Base-by-base conservation (phyloP, 208 protist species). In the Leishmania mexicana region DNA sequence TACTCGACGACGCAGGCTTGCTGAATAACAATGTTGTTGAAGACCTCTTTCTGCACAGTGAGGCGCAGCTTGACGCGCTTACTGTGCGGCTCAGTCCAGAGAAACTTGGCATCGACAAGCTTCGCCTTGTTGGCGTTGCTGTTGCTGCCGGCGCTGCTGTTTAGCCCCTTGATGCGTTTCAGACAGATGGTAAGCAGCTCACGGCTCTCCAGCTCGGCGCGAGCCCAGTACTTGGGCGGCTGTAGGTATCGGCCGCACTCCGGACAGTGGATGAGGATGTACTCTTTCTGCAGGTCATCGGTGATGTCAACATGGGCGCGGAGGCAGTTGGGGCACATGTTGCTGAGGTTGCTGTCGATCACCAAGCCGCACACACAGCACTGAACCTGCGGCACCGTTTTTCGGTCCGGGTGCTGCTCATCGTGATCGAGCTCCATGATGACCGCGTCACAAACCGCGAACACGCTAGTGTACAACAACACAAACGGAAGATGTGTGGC, bases 61-160 rank as follows among this genome's bases (percentile, higher is more conserved):
- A 99, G 85, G 85, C 99, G 99, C 42, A 99, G 90, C 84, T 99
- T 99, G 47, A 99, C 79, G 31, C 99, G 92, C 86, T 95, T 98
- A 74, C 98, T 99, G 91, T 99, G 99, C 35, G 99, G 99, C 90
- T 99, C 99, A 3, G 99, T 99, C 99, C 99, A 99, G 28, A 99
- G 85, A 84, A 99, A 99, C 51, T 92, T 94, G 6, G 99, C 99
- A 91, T 99, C 99, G 0, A 99, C 83, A 19, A 99, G 91, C 79
- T 99, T 99, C 42, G 99, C 96, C 81, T 98, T 98, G 64, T 99
- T 89, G 28, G 96, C 98, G 77, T 94, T 96, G 38, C 88, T 91
- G 79, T 99, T 99, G 40, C 99, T 90, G 75, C 98, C 87, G 1
- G 91, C 79, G 68, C 86, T 95, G 77, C 87, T 93, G 79, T 87